Evolutionary conservation across 2,329 filamentous ascomycete species (phyloP).

Genomic region (Thielaviopsis cerberus): DNA sequence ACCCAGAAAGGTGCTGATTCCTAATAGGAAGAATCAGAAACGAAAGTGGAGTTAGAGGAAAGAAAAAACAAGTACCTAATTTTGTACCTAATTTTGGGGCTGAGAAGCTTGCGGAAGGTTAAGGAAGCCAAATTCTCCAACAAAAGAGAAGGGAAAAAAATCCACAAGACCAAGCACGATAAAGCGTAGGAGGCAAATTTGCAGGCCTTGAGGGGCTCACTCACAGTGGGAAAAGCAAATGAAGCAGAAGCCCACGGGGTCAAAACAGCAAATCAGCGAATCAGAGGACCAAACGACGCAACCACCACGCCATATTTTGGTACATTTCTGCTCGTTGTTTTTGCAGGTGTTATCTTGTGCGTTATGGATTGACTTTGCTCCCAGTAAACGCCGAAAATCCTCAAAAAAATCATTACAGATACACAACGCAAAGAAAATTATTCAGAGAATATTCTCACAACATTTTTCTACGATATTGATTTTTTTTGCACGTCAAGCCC

Average conservation of each 20-base stretch:
- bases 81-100: too few relatives aligned
- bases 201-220: neutral
- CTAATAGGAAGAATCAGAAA: neutral
- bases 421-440: neutral
- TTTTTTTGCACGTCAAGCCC: neutral
- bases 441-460: neutral
- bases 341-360: neutral
- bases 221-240: neutral
- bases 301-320: neutral
- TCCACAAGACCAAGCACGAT: neutral
- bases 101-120: neutral
- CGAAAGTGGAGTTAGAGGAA: neutral
- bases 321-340: neutral
- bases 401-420: neutral
- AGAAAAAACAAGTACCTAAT: neutral
- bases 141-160: neutral
- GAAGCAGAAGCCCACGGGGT: neutral
- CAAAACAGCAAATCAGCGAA: neutral
- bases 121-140: neutral
- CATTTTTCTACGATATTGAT: neutral
- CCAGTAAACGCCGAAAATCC: neutral
- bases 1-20: neutral
- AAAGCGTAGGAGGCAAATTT: neutral
- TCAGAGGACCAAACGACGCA: neutral
- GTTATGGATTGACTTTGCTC: neutral